Evolutionary conservation across 768 basidiomycete genomes (phyloP).

Genomic region (Suillus spraguei): DNA sequence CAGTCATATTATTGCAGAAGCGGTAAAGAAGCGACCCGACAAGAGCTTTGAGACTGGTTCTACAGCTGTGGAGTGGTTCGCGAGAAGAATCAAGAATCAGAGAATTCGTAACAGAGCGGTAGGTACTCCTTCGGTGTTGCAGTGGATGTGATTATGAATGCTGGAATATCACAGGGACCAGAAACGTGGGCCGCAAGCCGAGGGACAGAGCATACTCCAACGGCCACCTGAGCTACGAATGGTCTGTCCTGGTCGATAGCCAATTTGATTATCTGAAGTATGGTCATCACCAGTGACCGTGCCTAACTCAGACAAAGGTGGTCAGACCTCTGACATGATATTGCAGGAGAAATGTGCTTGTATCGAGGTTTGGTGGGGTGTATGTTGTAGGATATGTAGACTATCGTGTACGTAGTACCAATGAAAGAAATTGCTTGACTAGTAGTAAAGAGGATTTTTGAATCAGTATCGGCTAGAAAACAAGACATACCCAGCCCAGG

Average conservation of each 20-base stretch:
- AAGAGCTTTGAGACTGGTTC: slow-evolving; percentile 38
- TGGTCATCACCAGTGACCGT: neutral
- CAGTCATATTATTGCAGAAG: slow-evolving; percentile 51
- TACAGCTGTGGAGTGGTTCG: slow-evolving; percentile 45
- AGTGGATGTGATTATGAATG: neutral
- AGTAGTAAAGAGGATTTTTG: no score
- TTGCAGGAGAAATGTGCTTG: neutral
- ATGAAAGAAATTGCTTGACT: neutral
- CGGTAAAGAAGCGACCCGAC: slow-evolving; percentile 37
- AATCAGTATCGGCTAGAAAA: no score
- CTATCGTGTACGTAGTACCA: neutral
- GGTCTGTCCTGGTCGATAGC: neutral
- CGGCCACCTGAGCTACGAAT: slow-evolving; percentile 15
- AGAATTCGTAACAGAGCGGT: slow-evolving; percentile 45
- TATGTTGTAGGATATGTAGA: neutral
- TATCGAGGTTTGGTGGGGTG: neutral
- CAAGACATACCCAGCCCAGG: no score
- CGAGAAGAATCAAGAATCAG: slow-evolving; percentile 41
- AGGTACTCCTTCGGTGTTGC: slow-evolving; percentile 5
- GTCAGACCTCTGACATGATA: neutral
- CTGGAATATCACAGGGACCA: slow-evolving; percentile 25
- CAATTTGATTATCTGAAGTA: neutral
- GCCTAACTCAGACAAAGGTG: neutral
- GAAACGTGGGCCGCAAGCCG: slow-evolving; percentile 34
- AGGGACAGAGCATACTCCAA: slow-evolving; percentile 31